phyloP scores from a whole-genome alignment of 495 filamentous ascomycete genomes.

The Aspergillus cristatus region DNA sequence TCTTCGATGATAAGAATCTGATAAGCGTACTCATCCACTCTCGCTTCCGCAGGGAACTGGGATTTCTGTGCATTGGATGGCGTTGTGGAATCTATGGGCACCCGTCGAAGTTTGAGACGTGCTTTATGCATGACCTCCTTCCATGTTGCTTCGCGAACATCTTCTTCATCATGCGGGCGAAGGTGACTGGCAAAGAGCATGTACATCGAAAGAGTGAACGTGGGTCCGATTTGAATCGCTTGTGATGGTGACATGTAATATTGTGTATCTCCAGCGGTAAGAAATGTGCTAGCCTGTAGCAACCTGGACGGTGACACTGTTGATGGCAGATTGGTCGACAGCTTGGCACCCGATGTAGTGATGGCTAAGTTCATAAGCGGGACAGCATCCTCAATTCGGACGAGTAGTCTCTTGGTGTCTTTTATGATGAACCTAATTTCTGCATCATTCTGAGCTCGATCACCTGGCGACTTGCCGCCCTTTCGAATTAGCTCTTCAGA shows the following conservation, averaged over 20 bases:
- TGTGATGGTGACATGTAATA: slow-evolving; percentile 55
- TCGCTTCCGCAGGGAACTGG: slow-evolving; percentile 40
- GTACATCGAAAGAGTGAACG: slow-evolving; percentile 84
- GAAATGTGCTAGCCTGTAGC: slow-evolving; percentile 86
- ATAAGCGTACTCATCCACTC: slow-evolving; percentile 71
- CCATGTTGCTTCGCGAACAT: slow-evolving; percentile 73
- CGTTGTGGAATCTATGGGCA: slow-evolving; percentile 34
- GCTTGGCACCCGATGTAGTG: slow-evolving; percentile 81
- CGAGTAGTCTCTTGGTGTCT: slow-evolving; percentile 68
- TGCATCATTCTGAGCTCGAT: slow-evolving; percentile 38
- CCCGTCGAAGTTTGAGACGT: slow-evolving; percentile 64
- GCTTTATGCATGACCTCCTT: slow-evolving; percentile 98
- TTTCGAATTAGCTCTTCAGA: slow-evolving; percentile 52
- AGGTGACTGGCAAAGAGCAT: slow-evolving; percentile 90
- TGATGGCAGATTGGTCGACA: slow-evolving; percentile 67
- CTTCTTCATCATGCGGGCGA: slow-evolving; percentile 52
- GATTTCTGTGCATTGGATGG: slow-evolving; percentile 5
- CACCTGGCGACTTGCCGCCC: slow-evolving; percentile 39
- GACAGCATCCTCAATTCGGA: slow-evolving; percentile 83
- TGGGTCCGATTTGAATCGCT: slow-evolving; percentile 78
- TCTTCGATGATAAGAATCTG: slow-evolving; percentile 87
- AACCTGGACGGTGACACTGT: slow-evolving; percentile 86
- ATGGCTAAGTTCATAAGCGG: slow-evolving; percentile 92
- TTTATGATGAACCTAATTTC: slow-evolving; percentile 62
- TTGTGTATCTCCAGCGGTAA: slow-evolving; percentile 80